Base-by-base conservation (phyloP, 768 basidiomycete genomes). In the Boletus fagicola region DNA sequence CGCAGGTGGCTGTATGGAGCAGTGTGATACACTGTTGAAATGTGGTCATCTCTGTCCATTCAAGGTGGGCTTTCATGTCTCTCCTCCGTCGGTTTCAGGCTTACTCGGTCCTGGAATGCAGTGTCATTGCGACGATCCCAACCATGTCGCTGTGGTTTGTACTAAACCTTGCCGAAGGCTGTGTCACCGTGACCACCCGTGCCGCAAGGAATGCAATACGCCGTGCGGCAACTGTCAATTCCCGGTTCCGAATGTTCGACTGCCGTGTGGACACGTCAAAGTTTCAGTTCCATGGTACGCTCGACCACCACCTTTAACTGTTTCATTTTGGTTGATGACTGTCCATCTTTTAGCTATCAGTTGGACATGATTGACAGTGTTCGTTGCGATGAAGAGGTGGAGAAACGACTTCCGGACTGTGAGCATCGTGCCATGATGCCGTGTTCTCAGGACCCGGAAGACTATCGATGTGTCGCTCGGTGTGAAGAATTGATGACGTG, bases 1-100 rank as follows among this genome's bases (percentile, higher is more conserved):
- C 36, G 28, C 53, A 83, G 87, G 87, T 28, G 87, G 87, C 2
- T 89, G 87, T 65, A 69, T 86, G 51, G 71, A 71, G n/a, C 75
- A 80, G 5, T 89, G 87, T 57, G 76, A 78, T 35, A 72, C 73
- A 11, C 72, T 76, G 18, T 70, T 89, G 28, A 68, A 72, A 22
- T 89, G 87, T 61, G 87, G 87, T 3, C 87, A 89, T 64, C 69
- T 76, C 4, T 89, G 87, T 63, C 82, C 83, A 0, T 85, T 77
- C 58, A 82, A 83, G 70, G 85, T 85, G 69, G 16, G 53, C 2
- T 11, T 12, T 38, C 11, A 10, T 6, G n/a, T 15, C 9, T 24
- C 43, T 31, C 33, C 3, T 18, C 10, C 11, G 16, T 44, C 28
- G 6, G 1, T 18, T 45, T 3, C n/a, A 12, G 5, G 4, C 28